Conservation (phyloP, 73 alveolate species). For the Paramecium tetraurelia region DNA sequence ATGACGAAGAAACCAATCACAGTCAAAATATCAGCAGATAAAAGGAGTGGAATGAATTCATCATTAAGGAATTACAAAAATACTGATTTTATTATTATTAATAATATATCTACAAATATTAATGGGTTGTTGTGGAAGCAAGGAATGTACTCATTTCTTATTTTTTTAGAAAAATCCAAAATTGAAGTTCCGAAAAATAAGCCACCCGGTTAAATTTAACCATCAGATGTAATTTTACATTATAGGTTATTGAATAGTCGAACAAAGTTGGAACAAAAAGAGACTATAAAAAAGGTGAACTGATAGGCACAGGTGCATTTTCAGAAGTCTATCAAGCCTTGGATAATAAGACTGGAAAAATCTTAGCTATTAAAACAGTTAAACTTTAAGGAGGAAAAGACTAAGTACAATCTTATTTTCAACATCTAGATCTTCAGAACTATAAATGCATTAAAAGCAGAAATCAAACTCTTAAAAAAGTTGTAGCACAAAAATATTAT, state of each 20-base stretch:
- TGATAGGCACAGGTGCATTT: slow-evolving; percentile 73
- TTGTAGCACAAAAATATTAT: slow-evolving; percentile 66
- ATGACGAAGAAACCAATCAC: slow-evolving; percentile 5
- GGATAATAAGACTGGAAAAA: slow-evolving; percentile 75
- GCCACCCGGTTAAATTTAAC: background rate
- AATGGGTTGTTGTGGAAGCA: slow-evolving; percentile 6
- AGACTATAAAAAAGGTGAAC: slow-evolving; percentile 64
- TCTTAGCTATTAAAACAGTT: slow-evolving; percentile 82
- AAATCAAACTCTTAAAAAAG: slow-evolving; percentile 58
- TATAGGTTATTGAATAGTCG: background rate
- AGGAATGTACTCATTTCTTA: background rate
- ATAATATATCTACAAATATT: background rate
- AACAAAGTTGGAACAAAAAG: background rate
- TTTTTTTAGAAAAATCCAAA: background rate
- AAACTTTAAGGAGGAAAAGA: slow-evolving; percentile 60
- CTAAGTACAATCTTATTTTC: background rate
- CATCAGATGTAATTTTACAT: background rate
- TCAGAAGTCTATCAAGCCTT: slow-evolving; percentile 78
- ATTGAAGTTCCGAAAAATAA: background rate
- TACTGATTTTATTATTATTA: background rate
- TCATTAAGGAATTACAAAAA: background rate
- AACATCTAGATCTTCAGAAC: slow-evolving; percentile 17
- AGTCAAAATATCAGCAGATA: background rate
- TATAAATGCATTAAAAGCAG: slow-evolving; percentile 48
- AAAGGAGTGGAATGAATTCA: slow-evolving; percentile 25